These are phyloP conservation scores for Collybiopsis confluens DNA, from an alignment of 768 basidiomycete genomes.

Conservation along the genomic window DNA sequence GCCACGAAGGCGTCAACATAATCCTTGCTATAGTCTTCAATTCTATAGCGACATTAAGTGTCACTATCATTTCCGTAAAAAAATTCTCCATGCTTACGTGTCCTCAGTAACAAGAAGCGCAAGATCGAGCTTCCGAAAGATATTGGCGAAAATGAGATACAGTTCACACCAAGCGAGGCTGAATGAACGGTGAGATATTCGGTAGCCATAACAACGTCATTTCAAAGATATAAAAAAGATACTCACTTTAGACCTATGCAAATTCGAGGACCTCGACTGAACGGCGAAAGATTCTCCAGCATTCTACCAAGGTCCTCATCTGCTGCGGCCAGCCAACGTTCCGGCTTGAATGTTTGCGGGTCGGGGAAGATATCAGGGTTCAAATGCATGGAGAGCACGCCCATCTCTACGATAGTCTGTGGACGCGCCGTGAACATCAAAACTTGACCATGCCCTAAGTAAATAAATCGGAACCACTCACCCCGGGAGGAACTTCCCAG, in stretches of 20 bases:
- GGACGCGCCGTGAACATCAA: background rate
- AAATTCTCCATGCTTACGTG: conserved; percentile 19
- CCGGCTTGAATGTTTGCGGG: conserved; percentile 34
- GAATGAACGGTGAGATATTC: background rate
- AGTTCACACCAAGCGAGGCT: conserved; percentile 7
- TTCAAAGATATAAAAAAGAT: conserved; percentile 9
- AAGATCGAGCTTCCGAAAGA: conserved; percentile 1
- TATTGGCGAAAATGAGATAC: conserved; percentile 6
- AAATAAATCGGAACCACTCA: conserved; percentile 20
- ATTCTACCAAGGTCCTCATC: conserved; percentile 28
- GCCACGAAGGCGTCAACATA: background rate
- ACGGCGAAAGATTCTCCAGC: conserved; percentile 37
- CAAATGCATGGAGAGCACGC: conserved; percentile 33
- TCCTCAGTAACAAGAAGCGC: conserved; percentile 12
- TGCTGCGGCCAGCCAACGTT: conserved; percentile 43
- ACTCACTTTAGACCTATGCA: conserved; percentile 16
- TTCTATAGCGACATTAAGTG: background rate
- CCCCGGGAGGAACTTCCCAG: conserved; percentile 31
- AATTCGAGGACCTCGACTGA: conserved; percentile 40
- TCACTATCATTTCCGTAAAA: background rate
- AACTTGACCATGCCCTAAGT: background rate
- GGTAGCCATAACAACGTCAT: conserved; percentile 16
- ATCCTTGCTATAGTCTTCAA: background rate
- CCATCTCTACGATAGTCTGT: conserved; percentile 39
- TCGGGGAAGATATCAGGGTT: conserved; percentile 37